Conservation (phyloP, 805 yeast genomes). For the Jamesozyma hellenica region DNA sequence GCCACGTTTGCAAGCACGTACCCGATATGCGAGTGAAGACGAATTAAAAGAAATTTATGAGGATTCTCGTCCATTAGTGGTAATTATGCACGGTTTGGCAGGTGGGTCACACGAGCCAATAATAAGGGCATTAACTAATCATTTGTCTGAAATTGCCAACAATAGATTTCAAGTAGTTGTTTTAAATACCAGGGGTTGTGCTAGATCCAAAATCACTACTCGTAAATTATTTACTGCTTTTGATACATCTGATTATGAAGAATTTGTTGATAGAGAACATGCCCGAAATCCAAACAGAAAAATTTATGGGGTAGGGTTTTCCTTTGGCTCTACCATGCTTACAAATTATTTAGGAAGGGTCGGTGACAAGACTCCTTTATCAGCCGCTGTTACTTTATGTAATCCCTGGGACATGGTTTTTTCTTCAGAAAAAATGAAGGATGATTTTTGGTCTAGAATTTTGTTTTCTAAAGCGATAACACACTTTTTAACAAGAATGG, state of each 20-base stretch:
- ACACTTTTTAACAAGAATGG: slow-evolving; percentile 33
- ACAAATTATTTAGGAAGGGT: slow-evolving; percentile 67
- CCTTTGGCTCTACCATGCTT: slow-evolving; percentile 60
- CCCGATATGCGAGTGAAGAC: slow-evolving; percentile 44
- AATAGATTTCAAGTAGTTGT: slow-evolving; percentile 48
- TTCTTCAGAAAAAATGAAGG: slow-evolving; percentile 37
- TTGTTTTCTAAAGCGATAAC: slow-evolving; percentile 36
- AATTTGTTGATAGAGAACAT: slow-evolving; percentile 42
- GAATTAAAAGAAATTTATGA: slow-evolving; percentile 33
- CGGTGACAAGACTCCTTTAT: slow-evolving; percentile 40
- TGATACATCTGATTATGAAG: slow-evolving; percentile 60
- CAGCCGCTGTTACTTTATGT: slow-evolving; percentile 51
- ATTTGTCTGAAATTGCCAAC: slow-evolving; percentile 33
- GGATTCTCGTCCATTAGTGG: slow-evolving; percentile 41
- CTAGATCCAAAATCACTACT: slow-evolving; percentile 60
- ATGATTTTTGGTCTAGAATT: slow-evolving; percentile 31
- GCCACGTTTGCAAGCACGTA: slow-evolving; percentile 60
- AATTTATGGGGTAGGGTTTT: slow-evolving; percentile 57
- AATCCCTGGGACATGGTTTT: slow-evolving; percentile 67
- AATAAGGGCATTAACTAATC: slow-evolving; percentile 44
- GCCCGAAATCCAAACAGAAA: slow-evolving; percentile 49
- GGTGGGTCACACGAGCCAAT: slow-evolving; percentile 77
- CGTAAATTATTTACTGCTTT: slow-evolving; percentile 59
- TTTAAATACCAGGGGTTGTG: slow-evolving; percentile 66
- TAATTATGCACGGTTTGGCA: slow-evolving; percentile 62